phyloP scores from a whole-genome alignment of 805 yeast genomes.

The Hanseniaspora nectarophila region DNA sequence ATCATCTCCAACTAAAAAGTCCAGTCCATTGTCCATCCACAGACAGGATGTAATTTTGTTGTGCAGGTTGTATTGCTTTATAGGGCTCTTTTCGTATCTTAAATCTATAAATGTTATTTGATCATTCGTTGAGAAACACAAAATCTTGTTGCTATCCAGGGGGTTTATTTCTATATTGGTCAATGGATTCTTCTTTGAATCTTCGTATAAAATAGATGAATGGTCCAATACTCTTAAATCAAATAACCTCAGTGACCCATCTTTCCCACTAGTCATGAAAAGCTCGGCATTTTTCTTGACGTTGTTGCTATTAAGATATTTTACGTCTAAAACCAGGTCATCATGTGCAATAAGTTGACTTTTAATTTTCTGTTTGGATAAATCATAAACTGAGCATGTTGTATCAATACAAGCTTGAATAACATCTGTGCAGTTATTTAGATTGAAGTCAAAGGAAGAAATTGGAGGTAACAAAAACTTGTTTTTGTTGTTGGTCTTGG shows the following conservation, averaged over 20 bases:
- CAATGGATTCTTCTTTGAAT: slow-evolving; percentile 42
- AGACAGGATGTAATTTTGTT: slow-evolving; percentile 2
- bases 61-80: background rate
- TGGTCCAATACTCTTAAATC: slow-evolving; percentile 83
- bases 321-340: slow-evolving; percentile 84
- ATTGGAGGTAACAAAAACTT: slow-evolving; percentile 55
- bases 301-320: slow-evolving; percentile 61
- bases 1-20: slow-evolving; percentile 7
- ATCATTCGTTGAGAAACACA: slow-evolving; percentile 2
- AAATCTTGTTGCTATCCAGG: slow-evolving; percentile 54
- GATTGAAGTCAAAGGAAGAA: slow-evolving; percentile 90
- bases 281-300: slow-evolving; percentile 34
- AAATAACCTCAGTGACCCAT: slow-evolving; percentile 86
- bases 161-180: slow-evolving; percentile 68
- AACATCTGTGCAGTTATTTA: slow-evolving; percentile 51
- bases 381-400: slow-evolving; percentile 94
- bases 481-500: slow-evolving; percentile 30
- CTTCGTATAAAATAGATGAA: slow-evolving; percentile 88
- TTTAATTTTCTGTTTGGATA: slow-evolving; percentile 47
- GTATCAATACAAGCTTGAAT: slow-evolving; percentile 88
- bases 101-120: slow-evolving; percentile 7
- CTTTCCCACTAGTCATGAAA: slow-evolving; percentile 88
- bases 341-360: slow-evolving; percentile 96
- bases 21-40: slow-evolving; percentile 11
- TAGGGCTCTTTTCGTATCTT: slow-evolving; percentile 8